Conservation (phyloP, 148 eudicot species). For the Dianthus caryophyllus region DNA sequence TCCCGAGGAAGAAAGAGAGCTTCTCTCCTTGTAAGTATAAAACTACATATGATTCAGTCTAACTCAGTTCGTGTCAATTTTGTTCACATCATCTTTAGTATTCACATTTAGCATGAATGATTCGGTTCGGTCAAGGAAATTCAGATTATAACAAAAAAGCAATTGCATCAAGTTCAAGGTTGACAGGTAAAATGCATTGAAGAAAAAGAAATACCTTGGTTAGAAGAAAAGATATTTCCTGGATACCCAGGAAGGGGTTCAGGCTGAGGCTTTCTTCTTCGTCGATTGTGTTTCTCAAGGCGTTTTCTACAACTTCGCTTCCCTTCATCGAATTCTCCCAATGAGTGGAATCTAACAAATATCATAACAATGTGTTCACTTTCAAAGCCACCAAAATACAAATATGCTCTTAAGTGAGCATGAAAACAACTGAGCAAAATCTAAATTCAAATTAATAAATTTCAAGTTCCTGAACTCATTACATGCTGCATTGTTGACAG, state of each 20-base stretch:
- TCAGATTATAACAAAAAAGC: not conserved
- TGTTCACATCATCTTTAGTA: too few species aligned
- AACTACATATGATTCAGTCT: not conserved
- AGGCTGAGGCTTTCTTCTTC: conserved; percentile 71
- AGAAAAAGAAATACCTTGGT: conserved; percentile 40
- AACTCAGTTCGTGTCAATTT: not conserved
- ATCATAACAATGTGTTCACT: not conserved
- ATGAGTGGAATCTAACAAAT: conserved; percentile 57
- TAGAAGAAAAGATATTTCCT: conserved; percentile 35
- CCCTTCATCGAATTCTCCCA: conserved; percentile 63
- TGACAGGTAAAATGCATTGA: not conserved
- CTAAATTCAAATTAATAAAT: not conserved
- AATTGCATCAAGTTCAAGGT: not conserved
- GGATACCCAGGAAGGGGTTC: conserved; percentile 46
- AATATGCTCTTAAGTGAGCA: not conserved
- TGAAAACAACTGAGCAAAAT: conserved; percentile 10
- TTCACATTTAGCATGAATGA: not conserved
- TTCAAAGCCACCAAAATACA: conserved; percentile 1
- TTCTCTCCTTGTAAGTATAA: not conserved
- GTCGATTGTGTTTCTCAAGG: conserved; percentile 63
- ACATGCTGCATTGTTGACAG: conserved; percentile 84
- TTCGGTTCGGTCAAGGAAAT: not conserved
- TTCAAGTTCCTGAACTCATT: not conserved
- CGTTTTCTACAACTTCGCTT: conserved; percentile 72
- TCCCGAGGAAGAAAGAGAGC: too few species aligned